A percentile compares a stretch with the other conserved stretches of the same genome.
phyloP scores from a whole-genome alignment of 2,329 filamentous ascomycete species.

The Colletotrichum higginsianum region DNA sequence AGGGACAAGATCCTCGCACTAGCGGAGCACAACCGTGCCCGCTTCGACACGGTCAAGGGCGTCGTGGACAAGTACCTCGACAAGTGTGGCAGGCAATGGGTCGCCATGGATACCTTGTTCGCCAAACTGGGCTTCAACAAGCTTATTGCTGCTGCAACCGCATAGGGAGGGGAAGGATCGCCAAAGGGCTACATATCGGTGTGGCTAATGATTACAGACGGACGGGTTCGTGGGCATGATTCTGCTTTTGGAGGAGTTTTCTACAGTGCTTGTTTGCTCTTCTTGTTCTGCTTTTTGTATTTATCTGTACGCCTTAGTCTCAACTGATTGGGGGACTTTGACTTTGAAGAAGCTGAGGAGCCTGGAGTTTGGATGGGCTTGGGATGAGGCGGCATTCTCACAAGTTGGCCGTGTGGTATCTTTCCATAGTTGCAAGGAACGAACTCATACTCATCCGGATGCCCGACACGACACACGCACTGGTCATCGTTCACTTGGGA shows the following conservation, averaged over 20 bases:
- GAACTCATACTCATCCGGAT: too few species aligned
- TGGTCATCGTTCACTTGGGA: too few species aligned
- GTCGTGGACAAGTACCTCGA: slow-evolving; percentile 88
- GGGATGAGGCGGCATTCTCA: not conserved
- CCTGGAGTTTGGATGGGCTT: slow-evolving; percentile 11
- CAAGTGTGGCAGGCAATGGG: slow-evolving; percentile 93
- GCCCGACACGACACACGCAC: not conserved
- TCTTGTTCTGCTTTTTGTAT: not conserved
- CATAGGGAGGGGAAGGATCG: not conserved
- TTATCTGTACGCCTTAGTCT: not conserved
- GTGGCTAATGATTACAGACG: slow-evolving; percentile 18
- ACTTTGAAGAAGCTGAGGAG: slow-evolving; percentile 3
- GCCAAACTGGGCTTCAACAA: slow-evolving; percentile 72
- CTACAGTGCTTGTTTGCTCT: not conserved
- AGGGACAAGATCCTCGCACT: slow-evolving; percentile 77
- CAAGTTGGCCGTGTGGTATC: not conserved
- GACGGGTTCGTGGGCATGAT: not conserved
- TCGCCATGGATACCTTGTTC: slow-evolving; percentile 93
- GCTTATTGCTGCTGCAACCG: slow-evolving; percentile 22
- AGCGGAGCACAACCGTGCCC: slow-evolving; percentile 84
- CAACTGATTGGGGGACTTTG: not conserved
- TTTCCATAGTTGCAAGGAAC: not conserved
- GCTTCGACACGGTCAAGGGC: slow-evolving; percentile 82
- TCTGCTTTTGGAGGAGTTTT: slow-evolving; percentile 4
- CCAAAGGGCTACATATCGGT: not conserved